Conservation (phyloP, 2,329 filamentous ascomycete genomes). For the Ceratocystis colombiana region DNA sequence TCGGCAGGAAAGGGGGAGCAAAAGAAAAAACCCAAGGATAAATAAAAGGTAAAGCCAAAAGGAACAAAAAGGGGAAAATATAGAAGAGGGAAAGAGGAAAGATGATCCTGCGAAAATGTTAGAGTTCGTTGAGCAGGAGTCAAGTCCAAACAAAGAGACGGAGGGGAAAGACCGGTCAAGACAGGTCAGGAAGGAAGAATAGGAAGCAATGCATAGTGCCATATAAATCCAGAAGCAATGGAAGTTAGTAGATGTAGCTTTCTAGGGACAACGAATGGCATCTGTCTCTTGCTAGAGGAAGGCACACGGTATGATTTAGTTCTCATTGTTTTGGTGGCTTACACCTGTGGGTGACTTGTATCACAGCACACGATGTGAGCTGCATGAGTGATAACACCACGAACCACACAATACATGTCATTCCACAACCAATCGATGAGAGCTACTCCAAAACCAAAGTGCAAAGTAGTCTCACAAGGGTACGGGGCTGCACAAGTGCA, state of each 20-base stretch:
- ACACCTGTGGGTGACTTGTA: no score
- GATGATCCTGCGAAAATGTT: not conserved
- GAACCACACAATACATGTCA: no score
- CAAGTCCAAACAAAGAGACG: not conserved
- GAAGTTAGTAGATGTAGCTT: no score
- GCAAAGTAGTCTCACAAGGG: no score
- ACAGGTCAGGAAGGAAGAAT: not conserved
- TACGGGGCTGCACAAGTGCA: not conserved
- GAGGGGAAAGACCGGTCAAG: constrained; percentile 7
- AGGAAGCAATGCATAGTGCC: not conserved
- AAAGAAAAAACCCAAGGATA: not conserved
- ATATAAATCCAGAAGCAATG: not conserved
- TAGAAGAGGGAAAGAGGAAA: not conserved
- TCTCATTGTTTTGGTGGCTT: no score
- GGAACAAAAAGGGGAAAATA: not conserved
- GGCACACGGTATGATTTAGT: no score
- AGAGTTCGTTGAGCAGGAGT: constrained; percentile 1
- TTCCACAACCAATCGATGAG: no score
- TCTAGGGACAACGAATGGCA: no score
- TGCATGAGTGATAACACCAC: no score
- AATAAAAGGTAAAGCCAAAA: not conserved
- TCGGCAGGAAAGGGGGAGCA: not conserved
- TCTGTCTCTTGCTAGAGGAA: no score
- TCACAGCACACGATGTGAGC: no score
- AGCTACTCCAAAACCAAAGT: no score